Conservation (phyloP, 345 rosid species). For the Raphanus raphanistrum region DNA sequence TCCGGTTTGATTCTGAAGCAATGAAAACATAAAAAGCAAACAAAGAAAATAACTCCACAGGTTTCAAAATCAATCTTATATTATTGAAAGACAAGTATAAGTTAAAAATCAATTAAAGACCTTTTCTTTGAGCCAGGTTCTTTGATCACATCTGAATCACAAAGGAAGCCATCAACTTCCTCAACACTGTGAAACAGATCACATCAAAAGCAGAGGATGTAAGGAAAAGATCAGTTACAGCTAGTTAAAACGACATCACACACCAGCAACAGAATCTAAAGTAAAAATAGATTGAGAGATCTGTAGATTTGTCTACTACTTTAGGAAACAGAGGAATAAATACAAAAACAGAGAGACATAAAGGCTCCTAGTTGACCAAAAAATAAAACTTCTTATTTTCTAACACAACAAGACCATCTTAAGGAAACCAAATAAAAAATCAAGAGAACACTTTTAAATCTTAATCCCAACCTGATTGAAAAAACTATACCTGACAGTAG, state of each 20-base stretch:
- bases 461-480: background rate
- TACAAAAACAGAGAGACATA: background rate
- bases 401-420: background rate
- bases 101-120: slow-evolving; percentile 40
- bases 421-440: background rate
- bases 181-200: slow-evolving; percentile 53
- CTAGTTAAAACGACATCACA: slow-evolving; percentile 3
- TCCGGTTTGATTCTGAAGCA: slow-evolving; percentile 53
- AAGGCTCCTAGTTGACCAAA: background rate
- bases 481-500: slow-evolving; percentile 53
- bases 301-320: background rate
- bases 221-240: background rate
- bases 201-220: slow-evolving; percentile 5
- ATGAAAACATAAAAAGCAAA: background rate
- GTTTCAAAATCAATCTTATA: background rate
- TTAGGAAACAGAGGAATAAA: background rate
- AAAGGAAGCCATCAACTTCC: slow-evolving; percentile 66
- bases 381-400: background rate
- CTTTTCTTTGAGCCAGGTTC: slow-evolving; percentile 78
- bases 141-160: slow-evolving; percentile 68
- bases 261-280: background rate
- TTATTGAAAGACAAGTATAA: background rate
- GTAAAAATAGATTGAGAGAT: slow-evolving; percentile 1
- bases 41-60: background rate
- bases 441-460: background rate